phyloP scores from a whole-genome alignment of 2,329 filamentous ascomycete species.

The Penicillium italicum region DNA sequence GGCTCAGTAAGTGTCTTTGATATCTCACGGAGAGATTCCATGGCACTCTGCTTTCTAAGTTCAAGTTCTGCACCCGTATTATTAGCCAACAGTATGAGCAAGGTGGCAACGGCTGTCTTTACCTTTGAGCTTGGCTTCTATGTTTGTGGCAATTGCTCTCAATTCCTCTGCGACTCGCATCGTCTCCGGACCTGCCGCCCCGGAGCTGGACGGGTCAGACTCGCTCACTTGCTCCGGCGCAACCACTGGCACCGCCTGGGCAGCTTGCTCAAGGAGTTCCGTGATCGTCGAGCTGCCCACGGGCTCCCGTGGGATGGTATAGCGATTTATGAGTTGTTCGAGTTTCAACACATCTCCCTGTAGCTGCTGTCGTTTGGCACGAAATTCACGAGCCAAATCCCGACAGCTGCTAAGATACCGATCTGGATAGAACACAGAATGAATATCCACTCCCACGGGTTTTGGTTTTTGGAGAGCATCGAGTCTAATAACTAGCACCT shows the following conservation, averaged over 20 bases:
- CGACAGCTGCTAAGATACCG: conserved; percentile 56
- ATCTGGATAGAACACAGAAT: conserved; percentile 55
- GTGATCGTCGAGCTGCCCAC: conserved; percentile 25
- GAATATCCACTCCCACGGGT: conserved; percentile 49
- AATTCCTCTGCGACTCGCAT: conserved; percentile 36
- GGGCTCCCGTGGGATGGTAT: conserved; percentile 24
- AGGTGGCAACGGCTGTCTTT: not conserved
- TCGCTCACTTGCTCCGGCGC: conserved; percentile 23
- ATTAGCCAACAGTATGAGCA: conserved; percentile 8
- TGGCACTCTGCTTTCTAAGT: conserved; percentile 39
- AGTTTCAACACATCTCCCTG: conserved; percentile 33
- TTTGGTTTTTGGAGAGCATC: conserved; percentile 36
- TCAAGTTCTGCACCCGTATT: conserved; percentile 39
- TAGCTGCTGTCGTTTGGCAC: conserved; percentile 36
- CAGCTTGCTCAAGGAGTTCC: conserved; percentile 37
- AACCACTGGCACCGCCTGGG: conserved; percentile 28
- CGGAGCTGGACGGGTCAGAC: conserved; percentile 12
- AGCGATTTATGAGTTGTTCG: conserved; percentile 31
- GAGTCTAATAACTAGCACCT: conserved; percentile 53
- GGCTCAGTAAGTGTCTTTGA: conserved; percentile 48
- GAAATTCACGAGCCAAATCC: conserved; percentile 47
- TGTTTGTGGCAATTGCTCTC: conserved; percentile 34
- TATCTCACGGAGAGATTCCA: conserved; percentile 43
- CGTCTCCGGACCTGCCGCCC: conserved; percentile 21
- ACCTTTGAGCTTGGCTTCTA: conserved; percentile 44